phyloP scores from a whole-genome alignment of 2,329 filamentous ascomycete genomes.

The Fusarium haematococcum region DNA sequence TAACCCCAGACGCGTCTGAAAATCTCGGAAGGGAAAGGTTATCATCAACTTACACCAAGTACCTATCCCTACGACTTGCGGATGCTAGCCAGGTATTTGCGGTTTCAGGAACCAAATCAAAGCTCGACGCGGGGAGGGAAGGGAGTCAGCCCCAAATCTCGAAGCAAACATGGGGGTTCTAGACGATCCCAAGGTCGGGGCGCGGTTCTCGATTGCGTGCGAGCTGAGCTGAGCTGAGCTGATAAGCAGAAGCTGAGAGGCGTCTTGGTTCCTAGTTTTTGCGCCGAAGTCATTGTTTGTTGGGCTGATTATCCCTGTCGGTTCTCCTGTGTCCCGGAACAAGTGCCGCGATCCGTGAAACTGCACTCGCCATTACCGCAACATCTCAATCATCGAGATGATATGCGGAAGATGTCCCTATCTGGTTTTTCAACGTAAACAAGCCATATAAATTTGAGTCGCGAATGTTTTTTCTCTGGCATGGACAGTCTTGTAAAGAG shows the following conservation, averaged over 20 bases:
- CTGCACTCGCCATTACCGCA: not conserved
- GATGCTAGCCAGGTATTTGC: not conserved
- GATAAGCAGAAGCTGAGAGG: not conserved
- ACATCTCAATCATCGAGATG: not conserved
- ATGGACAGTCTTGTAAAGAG: slow-evolving; percentile 10
- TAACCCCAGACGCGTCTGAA: slow-evolving; percentile 7
- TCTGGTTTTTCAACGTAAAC: not conserved
- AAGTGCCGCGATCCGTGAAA: not conserved
- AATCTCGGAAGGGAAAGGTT: not conserved
- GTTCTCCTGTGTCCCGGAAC: not conserved
- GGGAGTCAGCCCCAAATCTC: not conserved
- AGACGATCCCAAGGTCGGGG: not conserved
- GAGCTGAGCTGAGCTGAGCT: not conserved
- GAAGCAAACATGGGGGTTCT: not conserved
- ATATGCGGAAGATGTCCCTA: not conserved
- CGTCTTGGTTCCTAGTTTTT: slow-evolving; percentile 3
- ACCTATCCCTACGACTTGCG: not conserved
- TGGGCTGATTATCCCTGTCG: slow-evolving; percentile 4
- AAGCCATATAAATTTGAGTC: not conserved
- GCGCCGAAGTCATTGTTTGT: not conserved
- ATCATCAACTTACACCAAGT: slow-evolving; percentile 55
- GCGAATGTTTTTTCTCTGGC: not conserved
- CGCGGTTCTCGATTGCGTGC: not conserved
- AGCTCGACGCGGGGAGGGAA: not conserved
- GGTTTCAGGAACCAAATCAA: not conserved